Conservation (phyloP, 495 filamentous ascomycete species). For the Rhizodiscina lignyota region DNA sequence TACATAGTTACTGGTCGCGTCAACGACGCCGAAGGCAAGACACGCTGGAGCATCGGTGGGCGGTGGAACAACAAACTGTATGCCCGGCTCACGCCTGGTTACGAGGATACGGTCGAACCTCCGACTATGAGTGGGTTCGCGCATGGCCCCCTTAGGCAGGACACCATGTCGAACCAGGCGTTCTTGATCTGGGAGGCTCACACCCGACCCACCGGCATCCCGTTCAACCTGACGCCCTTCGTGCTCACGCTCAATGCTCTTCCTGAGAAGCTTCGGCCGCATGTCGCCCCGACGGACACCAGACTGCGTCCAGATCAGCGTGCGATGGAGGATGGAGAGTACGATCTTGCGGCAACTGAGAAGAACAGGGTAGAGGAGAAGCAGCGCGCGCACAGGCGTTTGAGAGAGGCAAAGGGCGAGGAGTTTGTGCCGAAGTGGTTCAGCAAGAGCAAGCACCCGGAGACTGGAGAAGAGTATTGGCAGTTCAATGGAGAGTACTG, state of each 20-base stretch:
- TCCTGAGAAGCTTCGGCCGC: constrained; percentile 51
- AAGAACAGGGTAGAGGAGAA: constrained; percentile 94
- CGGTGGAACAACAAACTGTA: constrained; percentile 97
- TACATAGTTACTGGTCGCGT: constrained; percentile 80
- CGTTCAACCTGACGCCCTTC: constrained; percentile 95
- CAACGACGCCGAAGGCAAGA: constrained; percentile 51
- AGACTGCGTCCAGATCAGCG: constrained; percentile 82
- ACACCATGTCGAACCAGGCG: constrained; percentile 42
- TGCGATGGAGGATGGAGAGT: constrained; percentile 97
- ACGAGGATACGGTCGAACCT: constrained; percentile 54
- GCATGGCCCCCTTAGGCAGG: constrained; percentile 2
- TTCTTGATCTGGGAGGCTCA: constrained; percentile 89
- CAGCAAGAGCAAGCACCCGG: constrained; percentile 43
- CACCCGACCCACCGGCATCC: constrained; percentile 61
- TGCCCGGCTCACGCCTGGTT: constrained; percentile 81
- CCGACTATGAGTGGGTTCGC: constrained; percentile 17
- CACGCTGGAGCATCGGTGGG: constrained; percentile 77
- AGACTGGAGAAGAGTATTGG: constrained; percentile 88
- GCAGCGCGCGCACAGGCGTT: constrained; percentile 61
- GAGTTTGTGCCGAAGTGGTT: constrained; percentile 84
- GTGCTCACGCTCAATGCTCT: constrained; percentile 85
- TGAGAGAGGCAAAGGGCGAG: constrained; percentile 58
- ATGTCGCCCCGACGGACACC: constrained; percentile 83
- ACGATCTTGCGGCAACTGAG: constrained; percentile 80
- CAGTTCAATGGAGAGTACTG: constrained; percentile 78